These are phyloP conservation scores for Rosa lucieae DNA, from an alignment of 306 rosid species.

Conservation along the genomic window DNA sequence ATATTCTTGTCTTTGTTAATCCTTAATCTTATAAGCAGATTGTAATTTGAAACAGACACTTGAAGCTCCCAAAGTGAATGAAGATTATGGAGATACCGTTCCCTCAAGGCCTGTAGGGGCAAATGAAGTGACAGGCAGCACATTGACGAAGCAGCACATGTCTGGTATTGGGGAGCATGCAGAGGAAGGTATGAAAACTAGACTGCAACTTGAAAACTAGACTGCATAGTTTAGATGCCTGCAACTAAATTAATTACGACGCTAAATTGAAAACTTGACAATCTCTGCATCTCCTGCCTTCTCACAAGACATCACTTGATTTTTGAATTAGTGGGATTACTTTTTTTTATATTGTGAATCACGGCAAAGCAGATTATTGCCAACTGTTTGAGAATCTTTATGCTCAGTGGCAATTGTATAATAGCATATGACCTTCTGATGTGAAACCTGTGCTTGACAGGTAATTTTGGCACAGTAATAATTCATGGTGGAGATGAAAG, in stretches of 20 bases:
- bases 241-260: background rate
- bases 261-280: background rate
- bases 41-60: slow-evolving; percentile 49
- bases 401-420: background rate
- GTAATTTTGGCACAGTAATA: slow-evolving; percentile 74
- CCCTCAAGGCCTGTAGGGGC: slow-evolving; percentile 64
- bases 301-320: slow-evolving; percentile 3
- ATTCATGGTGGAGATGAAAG: slow-evolving; percentile 63
- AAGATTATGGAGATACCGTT: slow-evolving; percentile 85
- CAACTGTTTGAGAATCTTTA: background rate
- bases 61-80: slow-evolving; percentile 49
- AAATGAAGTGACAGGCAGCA: slow-evolving; percentile 42
- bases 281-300: background rate
- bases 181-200: slow-evolving; percentile 54
- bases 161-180: slow-evolving; percentile 40
- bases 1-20: background rate
- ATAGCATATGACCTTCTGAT: slow-evolving; percentile 2
- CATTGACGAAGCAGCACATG: slow-evolving; percentile 45
- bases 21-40: slow-evolving; percentile 14
- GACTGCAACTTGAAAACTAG: too few species aligned
- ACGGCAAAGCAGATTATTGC: background rate
- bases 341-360: background rate
- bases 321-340: background rate
- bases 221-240: too few species aligned
- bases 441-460: slow-evolving; percentile 40